phyloP scores from a whole-genome alignment of 495 filamentous ascomycete species.

The Usnea hakonensis region DNA sequence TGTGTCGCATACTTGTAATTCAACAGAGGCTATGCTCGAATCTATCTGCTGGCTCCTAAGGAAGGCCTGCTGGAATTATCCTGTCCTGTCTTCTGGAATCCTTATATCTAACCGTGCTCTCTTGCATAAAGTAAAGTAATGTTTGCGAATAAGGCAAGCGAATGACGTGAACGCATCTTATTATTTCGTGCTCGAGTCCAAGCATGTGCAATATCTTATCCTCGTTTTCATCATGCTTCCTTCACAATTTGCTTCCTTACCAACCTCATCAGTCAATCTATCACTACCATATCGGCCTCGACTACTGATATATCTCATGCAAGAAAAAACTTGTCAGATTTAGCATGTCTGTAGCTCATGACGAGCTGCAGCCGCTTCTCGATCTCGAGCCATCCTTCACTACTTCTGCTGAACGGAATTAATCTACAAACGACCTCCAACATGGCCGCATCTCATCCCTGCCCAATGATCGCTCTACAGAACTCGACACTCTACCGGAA shows the following conservation, averaged over 20 bases:
- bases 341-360: not conserved
- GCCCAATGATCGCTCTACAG: slow-evolving; percentile 25
- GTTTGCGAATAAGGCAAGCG: too few species aligned
- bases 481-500: slow-evolving; percentile 55
- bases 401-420: not conserved
- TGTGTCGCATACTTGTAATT: too few species aligned
- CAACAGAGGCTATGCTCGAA: too few species aligned
- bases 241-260: not conserved
- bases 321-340: not conserved
- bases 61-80: too few species aligned
- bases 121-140: too few species aligned
- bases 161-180: too few species aligned
- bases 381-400: not conserved
- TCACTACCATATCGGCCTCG: not conserved
- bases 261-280: not conserved
- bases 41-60: too few species aligned
- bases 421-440: not conserved
- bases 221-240: not conserved
- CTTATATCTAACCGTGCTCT: too few species aligned
- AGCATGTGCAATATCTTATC: not conserved
- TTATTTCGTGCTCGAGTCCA: not conserved
- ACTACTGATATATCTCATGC: not conserved
- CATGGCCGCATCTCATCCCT: not conserved
- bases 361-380: not conserved
- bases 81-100: too few species aligned